Evolutionary conservation across 2,329 filamentous ascomycete species (phyloP).

Genomic region (Akanthomyces dipterigenus): DNA sequence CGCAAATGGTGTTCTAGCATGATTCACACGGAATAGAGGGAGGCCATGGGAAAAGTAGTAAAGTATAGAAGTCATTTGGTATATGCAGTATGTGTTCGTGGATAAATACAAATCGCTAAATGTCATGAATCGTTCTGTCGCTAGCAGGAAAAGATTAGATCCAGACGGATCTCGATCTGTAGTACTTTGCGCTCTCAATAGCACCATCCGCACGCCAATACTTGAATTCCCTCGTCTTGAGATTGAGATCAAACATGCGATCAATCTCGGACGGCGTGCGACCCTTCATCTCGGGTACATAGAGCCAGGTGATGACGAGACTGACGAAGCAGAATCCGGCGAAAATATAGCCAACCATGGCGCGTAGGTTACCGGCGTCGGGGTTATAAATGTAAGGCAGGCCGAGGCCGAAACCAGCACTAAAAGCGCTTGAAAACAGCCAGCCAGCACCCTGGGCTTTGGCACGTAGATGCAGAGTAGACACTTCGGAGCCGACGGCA

Average conservation of each 20-base stretch:
- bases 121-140: neutral
- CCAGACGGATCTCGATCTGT: neutral
- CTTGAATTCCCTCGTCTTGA: slow-evolving; percentile 23
- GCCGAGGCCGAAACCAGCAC: slow-evolving; percentile 37
- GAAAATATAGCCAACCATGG: slow-evolving; percentile 36
- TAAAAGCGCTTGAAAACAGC: slow-evolving; percentile 31
- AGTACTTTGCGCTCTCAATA: neutral
- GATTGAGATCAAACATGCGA: slow-evolving; percentile 25
- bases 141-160: neutral
- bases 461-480: slow-evolving; percentile 35
- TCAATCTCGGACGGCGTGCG: slow-evolving; percentile 42
- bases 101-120: neutral
- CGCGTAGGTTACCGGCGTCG: slow-evolving; percentile 30
- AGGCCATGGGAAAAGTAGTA: neutral
- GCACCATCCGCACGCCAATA: neutral
- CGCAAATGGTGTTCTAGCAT: too few relatives aligned
- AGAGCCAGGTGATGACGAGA: slow-evolving; percentile 33
- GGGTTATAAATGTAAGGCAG: slow-evolving; percentile 45
- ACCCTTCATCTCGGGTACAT: slow-evolving; percentile 48
- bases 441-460: slow-evolving; percentile 39
- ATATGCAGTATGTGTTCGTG: neutral
- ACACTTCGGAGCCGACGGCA: slow-evolving; percentile 36
- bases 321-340: slow-evolving; percentile 29
- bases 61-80: neutral
- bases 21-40: too few relatives aligned